Evolutionary conservation across 139 green algal species (phyloP), one percentile per base, ranked within the genome.

Genomic region (Monoraphidium neglectum): DNA sequence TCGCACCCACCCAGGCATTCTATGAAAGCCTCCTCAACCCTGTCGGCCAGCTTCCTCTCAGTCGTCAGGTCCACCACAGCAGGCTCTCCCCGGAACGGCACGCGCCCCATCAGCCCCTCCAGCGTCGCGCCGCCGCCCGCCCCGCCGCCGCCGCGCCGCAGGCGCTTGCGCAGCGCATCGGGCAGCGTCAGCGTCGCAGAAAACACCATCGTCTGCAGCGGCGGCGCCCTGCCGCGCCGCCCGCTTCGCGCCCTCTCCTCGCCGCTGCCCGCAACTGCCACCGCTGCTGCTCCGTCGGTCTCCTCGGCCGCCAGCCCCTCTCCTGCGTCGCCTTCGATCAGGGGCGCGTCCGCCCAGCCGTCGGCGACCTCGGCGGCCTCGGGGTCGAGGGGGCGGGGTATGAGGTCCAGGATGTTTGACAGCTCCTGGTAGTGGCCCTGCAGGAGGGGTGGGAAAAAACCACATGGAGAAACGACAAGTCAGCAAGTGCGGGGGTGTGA

Each of bases 151-250:
- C 90, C 84, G n/a, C 85, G 88, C 30, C 80, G 77, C 59, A 97
- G 78, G 24, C 92, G 86, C 59, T 87, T 87, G n/a, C 90, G 85
- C 49, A 96, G 73, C 21, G 68, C 75, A 38, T 76, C 65, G 15
- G 96, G 96, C 85, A 99, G 89, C 12, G 94, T 95, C 30, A 99
- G 87, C 13, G 96, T 99, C 1, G 96, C 96, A 13, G 88, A 96
- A 77, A 99, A 99, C 36, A 99, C 91, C 74, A 98, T 92, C 2
- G 90, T 98, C 85, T 99, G 96, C 83, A 97, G 53, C 70, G 70
- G 53, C 6, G 68, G 70, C 47, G 40, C 30, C 43, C 65, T 8
- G 0, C 13, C 56, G 33, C 16, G 33, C 38, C 35, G 53, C 37
- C 21, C 36, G 16, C 54, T 38, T 2, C n/a, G 10, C 5, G 10